phyloP scores from a whole-genome alignment of 2,329 filamentous ascomycete species.

The Coleophoma eucalyptorum region DNA sequence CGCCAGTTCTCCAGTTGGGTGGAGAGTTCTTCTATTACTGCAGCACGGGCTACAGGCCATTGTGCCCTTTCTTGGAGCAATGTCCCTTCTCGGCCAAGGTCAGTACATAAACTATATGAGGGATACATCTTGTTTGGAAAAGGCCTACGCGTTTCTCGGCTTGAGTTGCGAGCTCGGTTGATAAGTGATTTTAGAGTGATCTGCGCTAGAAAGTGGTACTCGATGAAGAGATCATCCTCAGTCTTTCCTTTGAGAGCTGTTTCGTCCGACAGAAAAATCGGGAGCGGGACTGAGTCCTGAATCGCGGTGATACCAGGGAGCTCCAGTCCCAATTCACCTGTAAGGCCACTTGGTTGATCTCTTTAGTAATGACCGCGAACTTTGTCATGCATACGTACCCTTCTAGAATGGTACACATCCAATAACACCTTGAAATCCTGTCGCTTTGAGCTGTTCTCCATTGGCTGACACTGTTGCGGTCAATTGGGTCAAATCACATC shows the following conservation, averaged over 20 bases:
- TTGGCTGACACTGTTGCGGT: background rate
- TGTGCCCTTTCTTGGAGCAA: background rate
- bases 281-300: slow-evolving; percentile 1
- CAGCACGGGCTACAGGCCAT: background rate
- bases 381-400: background rate
- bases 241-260: background rate
- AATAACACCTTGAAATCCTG: background rate
- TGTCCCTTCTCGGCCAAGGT: background rate
- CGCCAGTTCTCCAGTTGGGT: background rate
- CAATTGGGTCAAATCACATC: background rate
- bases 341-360: background rate
- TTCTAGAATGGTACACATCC: slow-evolving; percentile 3
- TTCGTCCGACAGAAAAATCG: background rate
- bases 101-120: background rate
- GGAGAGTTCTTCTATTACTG: background rate
- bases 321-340: background rate
- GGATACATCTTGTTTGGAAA: background rate
- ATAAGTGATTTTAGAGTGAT: background rate
- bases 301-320: background rate
- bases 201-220: slow-evolving; percentile 4
- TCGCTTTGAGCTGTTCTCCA: slow-evolving; percentile 1
- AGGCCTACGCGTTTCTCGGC: background rate
- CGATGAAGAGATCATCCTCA: background rate
- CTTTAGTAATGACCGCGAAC: background rate
- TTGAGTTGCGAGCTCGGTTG: background rate